A percentile compares a stretch with the other conserved stretches of the same genome.
Evolutionary conservation across 306 rosid genomes (phyloP).

Genomic region (Inga oerstediana): DNA sequence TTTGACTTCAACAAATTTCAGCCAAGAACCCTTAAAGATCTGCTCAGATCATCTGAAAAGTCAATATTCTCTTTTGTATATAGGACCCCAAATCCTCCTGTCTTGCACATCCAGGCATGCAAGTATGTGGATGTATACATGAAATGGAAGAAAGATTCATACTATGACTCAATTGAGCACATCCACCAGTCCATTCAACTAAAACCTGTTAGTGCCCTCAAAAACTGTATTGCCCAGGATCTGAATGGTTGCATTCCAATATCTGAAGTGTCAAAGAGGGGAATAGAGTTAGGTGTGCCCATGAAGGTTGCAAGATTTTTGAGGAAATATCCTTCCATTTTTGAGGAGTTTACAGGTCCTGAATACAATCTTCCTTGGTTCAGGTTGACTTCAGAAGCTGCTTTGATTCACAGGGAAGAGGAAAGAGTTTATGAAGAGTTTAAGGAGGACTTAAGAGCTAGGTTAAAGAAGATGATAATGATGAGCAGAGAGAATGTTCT

Average conservation of each 20-base stretch:
- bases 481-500: constrained; percentile 69
- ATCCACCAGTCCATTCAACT: constrained; percentile 68
- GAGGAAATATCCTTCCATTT: constrained; percentile 85
- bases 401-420: constrained; percentile 72
- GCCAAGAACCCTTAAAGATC: constrained; percentile 39
- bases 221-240: constrained; percentile 64
- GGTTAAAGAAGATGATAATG: constrained; percentile 79
- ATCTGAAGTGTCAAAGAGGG: constrained; percentile 74
- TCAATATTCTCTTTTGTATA: constrained; percentile 22
- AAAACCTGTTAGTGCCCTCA: constrained; percentile 67
- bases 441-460: constrained; percentile 58
- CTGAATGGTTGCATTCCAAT: constrained; percentile 78
- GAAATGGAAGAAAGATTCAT: constrained; percentile 88
- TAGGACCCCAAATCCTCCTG: constrained; percentile 38
- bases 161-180: constrained; percentile 72
- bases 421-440: constrained; percentile 60
- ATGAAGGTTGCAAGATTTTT: constrained; percentile 72
- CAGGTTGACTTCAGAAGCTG: constrained; percentile 79
- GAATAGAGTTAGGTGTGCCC: constrained; percentile 62
- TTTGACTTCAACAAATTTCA: constrained; percentile 32
- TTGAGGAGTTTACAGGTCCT: constrained; percentile 80
- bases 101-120: constrained; percentile 43
- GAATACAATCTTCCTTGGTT: constrained; percentile 83
- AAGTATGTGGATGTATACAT: constrained; percentile 81
- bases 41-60: constrained; percentile 27